A percentile compares a stretch with the other conserved stretches of the same genome.
These are phyloP conservation scores for Blechomonas ayalai DNA, from an alignment of 208 protist species.

Conservation along the genomic window DNA sequence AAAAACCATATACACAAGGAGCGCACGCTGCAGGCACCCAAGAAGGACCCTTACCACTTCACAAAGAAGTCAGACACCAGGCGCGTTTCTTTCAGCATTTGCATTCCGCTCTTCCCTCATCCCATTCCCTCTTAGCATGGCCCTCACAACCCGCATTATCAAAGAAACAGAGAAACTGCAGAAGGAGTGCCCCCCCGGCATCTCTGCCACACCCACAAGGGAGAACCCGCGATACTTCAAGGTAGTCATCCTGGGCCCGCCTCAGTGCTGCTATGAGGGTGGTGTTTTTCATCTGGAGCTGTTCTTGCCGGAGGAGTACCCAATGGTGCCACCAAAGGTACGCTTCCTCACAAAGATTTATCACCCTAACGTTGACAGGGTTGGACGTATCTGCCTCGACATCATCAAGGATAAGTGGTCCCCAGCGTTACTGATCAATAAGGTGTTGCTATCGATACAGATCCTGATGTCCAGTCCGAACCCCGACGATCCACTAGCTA, in stretches of 20 bases:
- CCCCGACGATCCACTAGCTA: slow-evolving; percentile 98
- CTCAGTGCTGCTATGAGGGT: slow-evolving; percentile 86
- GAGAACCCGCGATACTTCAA: slow-evolving; percentile 87
- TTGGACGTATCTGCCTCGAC: slow-evolving; percentile 99
- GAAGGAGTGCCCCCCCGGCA: slow-evolving; percentile 82
- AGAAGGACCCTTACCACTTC: no score
- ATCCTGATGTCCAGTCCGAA: slow-evolving; percentile 99
- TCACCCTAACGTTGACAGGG: slow-evolving; percentile 99
- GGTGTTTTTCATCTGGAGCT: slow-evolving; percentile 84
- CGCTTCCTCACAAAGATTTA: slow-evolving; percentile 99
- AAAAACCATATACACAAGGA: no score
- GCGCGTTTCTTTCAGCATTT: no score
- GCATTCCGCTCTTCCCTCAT: no score
- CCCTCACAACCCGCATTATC: slow-evolving; percentile 78
- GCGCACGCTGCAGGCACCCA: no score
- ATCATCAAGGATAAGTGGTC: slow-evolving; percentile 99
- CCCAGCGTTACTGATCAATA: slow-evolving; percentile 98
- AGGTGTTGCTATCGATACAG: slow-evolving; percentile 99
- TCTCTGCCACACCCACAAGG: slow-evolving; percentile 67
- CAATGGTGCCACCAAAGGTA: slow-evolving; percentile 97
- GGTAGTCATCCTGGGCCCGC: slow-evolving; percentile 82
- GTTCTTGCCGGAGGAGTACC: slow-evolving; percentile 86
- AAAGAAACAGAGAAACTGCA: slow-evolving; percentile 90
- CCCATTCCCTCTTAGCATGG: slow-evolving; percentile 17
- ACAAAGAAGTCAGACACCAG: no score